Percentiles rank a stretch among this genome's conserved stretches.
Evolutionary conservation across 176 grass and related monocot genomes (phyloP).

Genomic region (Triticum aestivum): IWGSC_CS_RefSeq_v2.1 NC_057810.1:235805743-235806242

Average conservation of each 20-base stretch:
- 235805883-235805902: not conserved
- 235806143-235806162: slow-evolving; percentile 40
- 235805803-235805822: not conserved
- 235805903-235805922: not conserved
- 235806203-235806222: slow-evolving; percentile 84
- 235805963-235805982: not conserved
- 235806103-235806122: not conserved
- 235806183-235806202: slow-evolving; percentile 61
- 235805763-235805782: not conserved
- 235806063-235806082: not conserved
- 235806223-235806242: slow-evolving; percentile 38
- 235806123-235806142: not conserved
- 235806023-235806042: not conserved
- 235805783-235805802: not conserved
- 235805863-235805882: not conserved
- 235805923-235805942: not conserved
- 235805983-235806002: not conserved
- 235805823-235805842: not conserved
- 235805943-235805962: not conserved
- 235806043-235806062: not conserved
- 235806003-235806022: not conserved
- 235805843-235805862: not conserved
- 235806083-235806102: not conserved
- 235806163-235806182: slow-evolving; percentile 90
- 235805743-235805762: not conserved